These are phyloP conservation scores for Metschnikowia aberdeeniae DNA, from an alignment of 805 yeast species.

Conservation along the genomic window DNA sequence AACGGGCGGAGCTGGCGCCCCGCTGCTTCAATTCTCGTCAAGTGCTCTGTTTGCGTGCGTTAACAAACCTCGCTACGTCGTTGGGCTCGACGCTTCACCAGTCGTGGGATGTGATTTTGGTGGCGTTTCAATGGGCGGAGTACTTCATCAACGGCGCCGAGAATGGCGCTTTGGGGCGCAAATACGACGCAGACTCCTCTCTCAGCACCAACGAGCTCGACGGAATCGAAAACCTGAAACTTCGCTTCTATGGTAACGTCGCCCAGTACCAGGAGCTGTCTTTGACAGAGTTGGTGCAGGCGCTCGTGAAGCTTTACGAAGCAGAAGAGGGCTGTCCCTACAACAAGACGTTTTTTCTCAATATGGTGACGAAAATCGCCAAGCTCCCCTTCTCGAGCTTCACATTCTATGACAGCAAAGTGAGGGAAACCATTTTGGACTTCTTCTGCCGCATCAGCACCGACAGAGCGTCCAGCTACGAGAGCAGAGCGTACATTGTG, in stretches of 20 bases:
- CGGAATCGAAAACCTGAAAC: conserved; percentile 51
- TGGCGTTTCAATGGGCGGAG: conserved; percentile 75
- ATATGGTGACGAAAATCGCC: conserved; percentile 50
- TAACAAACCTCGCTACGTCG: conserved; percentile 71
- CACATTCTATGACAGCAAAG: conserved; percentile 34
- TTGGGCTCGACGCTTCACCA: conserved; percentile 68
- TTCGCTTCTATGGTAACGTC: conserved; percentile 63
- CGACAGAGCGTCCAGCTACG: conserved; percentile 36
- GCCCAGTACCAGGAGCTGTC: conserved; percentile 49
- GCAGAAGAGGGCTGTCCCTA: conserved; percentile 39
- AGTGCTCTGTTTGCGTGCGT: conserved; percentile 70
- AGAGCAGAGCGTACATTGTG: conserved; percentile 47
- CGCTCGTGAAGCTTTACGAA: conserved; percentile 44
- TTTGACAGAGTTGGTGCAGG: conserved; percentile 43
- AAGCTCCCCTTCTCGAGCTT: conserved; percentile 51
- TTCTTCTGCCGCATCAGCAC: conserved; percentile 46
- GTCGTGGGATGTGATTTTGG: conserved; percentile 60
- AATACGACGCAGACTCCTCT: conserved; percentile 21
- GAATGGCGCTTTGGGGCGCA: conserved; percentile 12
- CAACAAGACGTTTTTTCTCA: conserved; percentile 53
- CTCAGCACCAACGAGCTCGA: conserved; percentile 45
- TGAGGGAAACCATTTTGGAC: conserved; percentile 47
- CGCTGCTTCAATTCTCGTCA: conserved; percentile 56
- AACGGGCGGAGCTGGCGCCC: background rate
- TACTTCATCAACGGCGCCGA: conserved; percentile 61